Evolutionary conservation across 2,329 filamentous ascomycete species (phyloP), one percentile per base, ranked within the genome.

Genomic region (Blumeria hordei): DNA sequence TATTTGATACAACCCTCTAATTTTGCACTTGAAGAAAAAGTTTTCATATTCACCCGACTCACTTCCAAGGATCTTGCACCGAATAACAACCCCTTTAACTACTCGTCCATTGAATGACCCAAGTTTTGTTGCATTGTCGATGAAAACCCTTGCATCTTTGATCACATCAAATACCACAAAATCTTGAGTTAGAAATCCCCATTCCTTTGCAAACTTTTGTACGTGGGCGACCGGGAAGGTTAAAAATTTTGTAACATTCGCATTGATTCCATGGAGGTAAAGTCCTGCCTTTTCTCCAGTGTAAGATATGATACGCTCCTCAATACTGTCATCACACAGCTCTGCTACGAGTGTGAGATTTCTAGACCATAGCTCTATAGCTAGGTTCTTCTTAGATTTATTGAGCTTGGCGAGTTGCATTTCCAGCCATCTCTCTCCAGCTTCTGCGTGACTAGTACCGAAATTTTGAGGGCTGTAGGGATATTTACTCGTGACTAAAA

Each of bases 21-120:
- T 98, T 70, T 98, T 98, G 77, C 88, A 98, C 69, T 98, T 98
- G 81, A 98, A 98, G 69, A 98, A 98, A 92, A 92, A 98, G 67
- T 98, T 88, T 16, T 77, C 70, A 66, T 81, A 92, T 0, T 77
- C 75, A 1, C 67, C 67, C 12, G 67, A 65, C 0, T 68, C 69
- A 0, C 71, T 70, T 33, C 78, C 68, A n/a, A 68, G 64, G 14
- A 74, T 71, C 70, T 79, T 85, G 75, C 92, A 96, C 55, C 92
- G 82, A 61, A 98, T 83, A 56, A 98, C 92, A 62, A 98, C 98
- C 3, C 92, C 92, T 68, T 98, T 92, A 0, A 94, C 90, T 61
- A 96, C 90, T 55, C 88, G 83, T 10, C 88, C 90, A 59, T 85
- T 81, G 68, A 94, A 90, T 37, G 85, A 82, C 5, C 92, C 92